Evolutionary conservation across 2,329 filamentous ascomycete species (phyloP), one percentile per base, ranked within the genome.

Genomic region (Colletotrichum salicis): DNA sequence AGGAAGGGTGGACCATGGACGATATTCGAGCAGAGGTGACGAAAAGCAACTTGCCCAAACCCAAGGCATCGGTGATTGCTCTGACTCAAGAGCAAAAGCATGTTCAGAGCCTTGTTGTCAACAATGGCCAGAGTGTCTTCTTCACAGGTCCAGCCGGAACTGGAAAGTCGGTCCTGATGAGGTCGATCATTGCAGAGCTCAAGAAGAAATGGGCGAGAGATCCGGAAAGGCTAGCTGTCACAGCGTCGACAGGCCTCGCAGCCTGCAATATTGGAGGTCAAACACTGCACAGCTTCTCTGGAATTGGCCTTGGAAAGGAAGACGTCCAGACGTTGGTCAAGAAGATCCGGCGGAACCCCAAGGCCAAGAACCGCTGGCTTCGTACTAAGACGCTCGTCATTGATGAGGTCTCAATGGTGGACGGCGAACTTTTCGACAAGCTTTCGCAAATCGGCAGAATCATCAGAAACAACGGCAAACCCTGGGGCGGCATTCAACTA

Each of bases 351-450:
- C 90, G 91, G 70, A 98, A 98, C 75, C 87, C 89, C 22, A 98
- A 98, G 80, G 94, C 95, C 27, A 96, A 93, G 79, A 92, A 91
- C 74, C 90, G 96, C 52, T 99, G 97, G 97, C 84, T 97, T 75
- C 90, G 91, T 68, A 97, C 95, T 0, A 97, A 95, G 78, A 90
- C 94, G 13, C 88, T 99, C 29, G 88, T 99, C 75, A 90, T 99
- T 76, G 96, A 99, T 81, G 96, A 99, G 80, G 92, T 99, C 4
- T 98, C 96, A 13, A 99, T 99, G 97, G 95, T 99, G 5, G 96
- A 99, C 77, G 96, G 94, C 1, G 95, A 98, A 41, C 86, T 99
- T 0, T 99, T 98, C 76, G 96, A 99, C 84, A 99, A 99, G 81
- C 88, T 99, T 22, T 95, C 97, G 73, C 90, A 93, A 72, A 93